Base-by-base conservation (phyloP, 768 basidiomycete genomes). In the Amanita pseudoporphyria region DNA sequence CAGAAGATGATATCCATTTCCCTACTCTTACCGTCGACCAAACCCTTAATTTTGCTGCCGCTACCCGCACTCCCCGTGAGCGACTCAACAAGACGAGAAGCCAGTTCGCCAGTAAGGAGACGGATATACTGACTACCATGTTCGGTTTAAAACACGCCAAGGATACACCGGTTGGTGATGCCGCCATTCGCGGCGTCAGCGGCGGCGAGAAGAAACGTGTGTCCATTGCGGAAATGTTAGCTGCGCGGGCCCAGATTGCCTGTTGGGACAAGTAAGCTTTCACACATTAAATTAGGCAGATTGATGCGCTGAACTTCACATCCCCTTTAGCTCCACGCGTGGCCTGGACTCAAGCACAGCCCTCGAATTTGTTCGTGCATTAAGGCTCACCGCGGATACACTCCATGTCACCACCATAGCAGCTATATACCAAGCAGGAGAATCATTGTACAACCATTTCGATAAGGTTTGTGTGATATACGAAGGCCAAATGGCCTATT, bases 1-100 rank as follows among this genome's bases (percentile, higher is more conserved):
- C 87, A 0, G 89, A 88, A 67, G 89, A 91, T 56, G 89, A 94
- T 59, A 70, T 87, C 1, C 89, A 91, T 60, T 86, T 92, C 57
- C 85, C 90, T 3, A 87, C 85, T 7, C 72, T 95, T 22, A 87
- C 85, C 3, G 87, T 91, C 28, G 74, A 78, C 43, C 76, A 90
- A 59, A 91, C 88, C 0, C 70, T 96, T 26, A 68, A 63, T 9
- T 86, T 88, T 51, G 83, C 84, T 0, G 74, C 82, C 0, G 75
- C 72, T 53, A 82, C 78, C 9, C 81, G 88, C 18, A 77, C 77
- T 3, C 88, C 90, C 1, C 77, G 68, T 22, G 65, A 64, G 2
- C 77, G 83, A 24, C 53, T 76, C 6, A 49, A 9, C 52, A 73
- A 26, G 60, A 72, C 9, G n/a, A 71, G 81, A 30, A 62, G 67